Conservation (phyloP, 305 asterid genomes). For the Fraxinus velutina region DNA sequence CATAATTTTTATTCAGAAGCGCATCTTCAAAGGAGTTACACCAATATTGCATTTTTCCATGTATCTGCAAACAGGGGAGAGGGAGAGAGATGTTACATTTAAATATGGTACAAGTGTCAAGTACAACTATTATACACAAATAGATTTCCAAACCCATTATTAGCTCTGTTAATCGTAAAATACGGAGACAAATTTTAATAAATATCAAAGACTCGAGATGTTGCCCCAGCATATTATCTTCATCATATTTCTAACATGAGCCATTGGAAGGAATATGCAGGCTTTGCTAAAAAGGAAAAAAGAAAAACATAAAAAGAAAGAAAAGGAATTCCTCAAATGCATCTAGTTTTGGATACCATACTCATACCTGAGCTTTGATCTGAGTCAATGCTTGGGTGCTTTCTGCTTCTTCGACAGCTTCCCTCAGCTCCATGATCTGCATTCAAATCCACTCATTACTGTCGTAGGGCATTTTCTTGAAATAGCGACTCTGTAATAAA, state of each 20-base stretch:
- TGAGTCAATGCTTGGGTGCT: conserved; percentile 49
- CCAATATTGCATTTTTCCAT: conserved; percentile 52
- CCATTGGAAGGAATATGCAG: neutral
- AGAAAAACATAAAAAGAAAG: neutral
- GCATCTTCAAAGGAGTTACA: conserved; percentile 62
- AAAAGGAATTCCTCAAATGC: neutral
- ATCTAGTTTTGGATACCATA: neutral
- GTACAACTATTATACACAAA: neutral
- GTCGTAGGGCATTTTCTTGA: neutral
- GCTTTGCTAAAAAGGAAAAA: neutral
- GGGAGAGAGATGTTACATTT: neutral
- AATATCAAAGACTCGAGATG: conserved; percentile 4
- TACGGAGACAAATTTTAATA: neutral
- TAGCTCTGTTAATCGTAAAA: neutral
- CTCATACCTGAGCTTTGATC: conserved; percentile 63
- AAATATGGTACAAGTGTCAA: neutral
- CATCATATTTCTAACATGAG: neutral
- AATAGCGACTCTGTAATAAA: neutral
- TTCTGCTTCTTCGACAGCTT: conserved; percentile 76
- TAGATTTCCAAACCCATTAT: conserved; percentile 1
- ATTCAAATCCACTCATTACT: conserved; percentile 15
- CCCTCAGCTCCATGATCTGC: conserved; percentile 90
- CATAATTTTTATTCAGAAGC: conserved; percentile 38
- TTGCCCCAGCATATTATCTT: neutral
- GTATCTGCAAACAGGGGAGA: conserved; percentile 42